Evolutionary conservation across 129 eudicot genomes (phyloP).

Genomic region (Heracleum sosnowskyi): DNA sequence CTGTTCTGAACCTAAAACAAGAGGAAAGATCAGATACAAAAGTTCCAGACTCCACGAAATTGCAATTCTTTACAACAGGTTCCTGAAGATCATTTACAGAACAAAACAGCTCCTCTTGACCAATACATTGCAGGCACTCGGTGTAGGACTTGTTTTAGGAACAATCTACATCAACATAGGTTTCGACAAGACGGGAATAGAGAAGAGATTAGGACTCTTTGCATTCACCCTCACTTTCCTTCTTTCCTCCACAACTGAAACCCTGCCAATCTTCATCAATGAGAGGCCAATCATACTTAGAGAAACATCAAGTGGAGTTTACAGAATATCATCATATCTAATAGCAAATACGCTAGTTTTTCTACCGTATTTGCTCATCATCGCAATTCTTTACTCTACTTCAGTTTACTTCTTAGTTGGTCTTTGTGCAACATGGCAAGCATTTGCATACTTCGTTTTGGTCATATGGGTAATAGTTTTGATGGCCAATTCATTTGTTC

Average conservation of each 20-base stretch:
- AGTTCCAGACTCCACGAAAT: slow-evolving; percentile 78
- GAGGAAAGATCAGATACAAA: slow-evolving; percentile 27
- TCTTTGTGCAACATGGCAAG: slow-evolving; percentile 66
- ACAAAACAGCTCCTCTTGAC: slow-evolving; percentile 79
- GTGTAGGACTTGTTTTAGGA: slow-evolving; percentile 79
- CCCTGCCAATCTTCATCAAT: slow-evolving; percentile 82
- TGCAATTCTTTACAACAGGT: slow-evolving; percentile 40
- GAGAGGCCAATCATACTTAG: slow-evolving; percentile 79
- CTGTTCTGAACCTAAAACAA: background rate
- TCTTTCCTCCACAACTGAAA: slow-evolving; percentile 90
- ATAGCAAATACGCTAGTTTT: slow-evolving; percentile 86
- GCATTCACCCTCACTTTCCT: slow-evolving; percentile 95
- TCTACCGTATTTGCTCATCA: slow-evolving; percentile 63
- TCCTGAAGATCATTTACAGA: slow-evolving; percentile 71
- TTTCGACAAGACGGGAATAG: slow-evolving; percentile 58
- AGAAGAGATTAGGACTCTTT: slow-evolving; percentile 75
- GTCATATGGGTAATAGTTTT: slow-evolving; percentile 72
- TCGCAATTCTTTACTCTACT: slow-evolving; percentile 70
- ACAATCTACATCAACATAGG: slow-evolving; percentile 87
- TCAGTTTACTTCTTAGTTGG: slow-evolving; percentile 83
- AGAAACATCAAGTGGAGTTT: slow-evolving; percentile 92
- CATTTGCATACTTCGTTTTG: slow-evolving; percentile 65
- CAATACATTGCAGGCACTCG: slow-evolving; percentile 76
- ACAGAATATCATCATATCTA: slow-evolving; percentile 71
- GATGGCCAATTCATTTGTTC: slow-evolving; percentile 90